Evolutionary conservation across 2,329 filamentous ascomycete species (phyloP).

Genomic region (Diplodia scrobiculata): DNA sequence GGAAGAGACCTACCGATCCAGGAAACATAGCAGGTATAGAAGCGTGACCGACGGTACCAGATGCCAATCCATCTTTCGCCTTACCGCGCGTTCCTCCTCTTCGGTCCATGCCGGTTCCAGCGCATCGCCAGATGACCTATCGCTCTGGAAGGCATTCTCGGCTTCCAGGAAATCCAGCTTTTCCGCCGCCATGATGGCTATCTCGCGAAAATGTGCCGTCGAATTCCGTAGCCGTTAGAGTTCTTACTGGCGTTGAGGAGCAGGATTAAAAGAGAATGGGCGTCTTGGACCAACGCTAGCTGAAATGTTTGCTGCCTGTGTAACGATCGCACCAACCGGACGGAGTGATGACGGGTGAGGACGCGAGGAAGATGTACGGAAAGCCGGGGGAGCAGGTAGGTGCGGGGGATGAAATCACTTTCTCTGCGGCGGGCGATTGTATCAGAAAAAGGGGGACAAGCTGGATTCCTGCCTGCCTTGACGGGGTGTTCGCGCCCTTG

Average conservation of each 20-base stretch:
- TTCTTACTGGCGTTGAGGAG: neutral
- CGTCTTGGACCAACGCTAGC: neutral
- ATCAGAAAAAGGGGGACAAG: neutral
- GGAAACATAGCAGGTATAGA: slow-evolving; percentile 58
- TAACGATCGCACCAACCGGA: neutral
- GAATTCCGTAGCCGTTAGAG: neutral
- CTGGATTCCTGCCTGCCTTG: neutral
- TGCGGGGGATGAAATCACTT: neutral
- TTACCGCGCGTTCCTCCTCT: slow-evolving; percentile 54
- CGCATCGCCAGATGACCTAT: slow-evolving; percentile 20
- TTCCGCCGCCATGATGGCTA: neutral
- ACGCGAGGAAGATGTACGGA: neutral
- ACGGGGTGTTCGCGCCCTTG: neutral
- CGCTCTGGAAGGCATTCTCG: slow-evolving; percentile 1
- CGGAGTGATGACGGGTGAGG: neutral
- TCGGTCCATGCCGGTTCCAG: slow-evolving; percentile 53
- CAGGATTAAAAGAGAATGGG: neutral
- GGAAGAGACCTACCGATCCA: slow-evolving; percentile 39
- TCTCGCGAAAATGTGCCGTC: neutral
- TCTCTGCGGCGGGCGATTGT: neutral
- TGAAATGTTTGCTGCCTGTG: neutral
- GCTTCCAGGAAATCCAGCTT: slow-evolving; percentile 2
- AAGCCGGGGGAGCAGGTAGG: neutral
- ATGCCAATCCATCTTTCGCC: slow-evolving; percentile 57
- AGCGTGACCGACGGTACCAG: slow-evolving; percentile 57